Conservation (phyloP, 495 filamentous ascomycete species). For the Penicillium canariense region DNA sequence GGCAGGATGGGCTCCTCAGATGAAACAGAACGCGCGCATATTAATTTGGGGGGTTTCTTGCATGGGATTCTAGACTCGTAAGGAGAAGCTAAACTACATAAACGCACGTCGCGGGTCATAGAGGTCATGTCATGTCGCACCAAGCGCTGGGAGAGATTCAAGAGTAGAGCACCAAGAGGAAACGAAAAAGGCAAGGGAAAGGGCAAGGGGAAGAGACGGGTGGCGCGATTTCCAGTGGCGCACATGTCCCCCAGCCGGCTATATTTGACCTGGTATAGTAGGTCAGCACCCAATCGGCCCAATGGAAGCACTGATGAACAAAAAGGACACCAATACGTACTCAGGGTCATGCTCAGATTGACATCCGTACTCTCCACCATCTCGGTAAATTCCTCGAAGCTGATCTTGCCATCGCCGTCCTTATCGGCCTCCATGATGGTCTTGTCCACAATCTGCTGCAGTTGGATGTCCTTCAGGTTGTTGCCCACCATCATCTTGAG, state of each 20-base stretch:
- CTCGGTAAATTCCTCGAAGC: conserved; percentile 97
- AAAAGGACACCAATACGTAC: conserved; percentile 49
- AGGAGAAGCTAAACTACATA: conserved; percentile 28
- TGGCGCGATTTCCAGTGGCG: background rate
- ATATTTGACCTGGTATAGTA: conserved; percentile 34
- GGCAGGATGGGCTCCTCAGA: background rate
- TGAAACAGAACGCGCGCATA: background rate
- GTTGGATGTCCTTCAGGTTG: conserved; percentile 97
- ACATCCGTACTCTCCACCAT: conserved; percentile 99
- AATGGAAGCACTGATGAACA: background rate
- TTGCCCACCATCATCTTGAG: conserved; percentile 99
- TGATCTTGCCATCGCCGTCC: conserved; percentile 96
- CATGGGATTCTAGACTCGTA: conserved; percentile 2
- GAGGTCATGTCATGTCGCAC: conserved; percentile 29
- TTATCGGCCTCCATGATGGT: conserved; percentile 99
- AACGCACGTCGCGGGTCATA: conserved; percentile 31
- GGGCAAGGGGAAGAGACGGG: conserved; percentile 1
- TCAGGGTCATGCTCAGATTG: conserved; percentile 96
- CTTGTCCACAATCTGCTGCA: conserved; percentile 96
- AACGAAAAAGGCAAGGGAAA: conserved; percentile 1
- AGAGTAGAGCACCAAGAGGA: conserved; percentile 1
- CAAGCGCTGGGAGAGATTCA: conserved; percentile 3
- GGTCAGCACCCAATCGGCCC: conserved; percentile 22
- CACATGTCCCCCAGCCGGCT: background rate
- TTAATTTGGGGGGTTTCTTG: conserved; percentile 3